These are phyloP conservation scores for Ceratocystis smalleyi DNA, from an alignment of 2,329 filamentous ascomycete genomes.

Conservation along the genomic window DNA sequence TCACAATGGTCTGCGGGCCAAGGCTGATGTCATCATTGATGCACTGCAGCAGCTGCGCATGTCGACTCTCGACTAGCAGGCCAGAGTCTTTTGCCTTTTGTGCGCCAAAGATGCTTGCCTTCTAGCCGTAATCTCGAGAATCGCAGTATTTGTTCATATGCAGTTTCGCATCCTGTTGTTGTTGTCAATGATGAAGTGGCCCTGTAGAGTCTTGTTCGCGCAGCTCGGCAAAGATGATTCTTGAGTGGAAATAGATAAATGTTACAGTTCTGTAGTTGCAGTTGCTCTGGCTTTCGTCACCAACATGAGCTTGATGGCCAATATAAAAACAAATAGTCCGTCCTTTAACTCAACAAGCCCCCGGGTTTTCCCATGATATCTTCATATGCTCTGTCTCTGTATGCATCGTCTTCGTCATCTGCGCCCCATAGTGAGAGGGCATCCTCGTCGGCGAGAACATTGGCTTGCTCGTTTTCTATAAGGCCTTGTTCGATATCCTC, in stretches of 20 bases:
- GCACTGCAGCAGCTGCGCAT: slow-evolving; percentile 42
- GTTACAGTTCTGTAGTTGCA: background rate
- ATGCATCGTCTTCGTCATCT: slow-evolving; percentile 19
- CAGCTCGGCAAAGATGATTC: background rate
- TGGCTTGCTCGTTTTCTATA: slow-evolving; percentile 35
- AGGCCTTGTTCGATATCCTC: slow-evolving; percentile 31
- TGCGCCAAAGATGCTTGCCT: background rate
- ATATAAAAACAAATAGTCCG: background rate
- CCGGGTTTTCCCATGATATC: slow-evolving; percentile 16
- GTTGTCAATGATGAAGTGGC: background rate
- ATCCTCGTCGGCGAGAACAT: slow-evolving; percentile 43
- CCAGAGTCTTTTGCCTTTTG: background rate
- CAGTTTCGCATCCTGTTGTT: background rate
- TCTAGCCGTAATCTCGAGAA: background rate
- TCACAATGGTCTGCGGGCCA: slow-evolving; percentile 64
- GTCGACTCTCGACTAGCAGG: slow-evolving; percentile 15
- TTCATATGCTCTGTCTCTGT: slow-evolving; percentile 15
- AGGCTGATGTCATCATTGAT: slow-evolving; percentile 50
- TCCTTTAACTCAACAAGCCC: slow-evolving; percentile 9
- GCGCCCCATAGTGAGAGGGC: slow-evolving; percentile 44
- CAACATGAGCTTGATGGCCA: background rate
- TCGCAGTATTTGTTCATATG: background rate
- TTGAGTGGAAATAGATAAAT: background rate
- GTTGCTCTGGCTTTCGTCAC: background rate
- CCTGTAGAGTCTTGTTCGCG: background rate